phyloP scores from a whole-genome alignment of 1,284 basidiomycete species.

The Tylopilus sp. region DNA sequence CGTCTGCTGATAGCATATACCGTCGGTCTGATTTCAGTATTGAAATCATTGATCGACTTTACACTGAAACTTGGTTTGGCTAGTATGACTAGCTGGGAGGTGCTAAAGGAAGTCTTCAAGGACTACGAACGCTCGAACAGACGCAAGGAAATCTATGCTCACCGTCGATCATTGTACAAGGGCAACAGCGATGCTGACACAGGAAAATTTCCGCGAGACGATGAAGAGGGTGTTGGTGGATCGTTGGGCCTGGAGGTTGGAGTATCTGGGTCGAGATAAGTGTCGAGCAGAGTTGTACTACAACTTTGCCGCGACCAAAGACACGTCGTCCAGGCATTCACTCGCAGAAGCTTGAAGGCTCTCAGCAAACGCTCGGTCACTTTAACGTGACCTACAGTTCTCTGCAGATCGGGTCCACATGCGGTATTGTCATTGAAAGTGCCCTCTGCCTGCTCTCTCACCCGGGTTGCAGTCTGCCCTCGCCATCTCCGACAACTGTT shows the following conservation, averaged over 20 bases:
- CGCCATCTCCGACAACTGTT: too few species aligned
- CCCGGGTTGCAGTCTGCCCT: too few species aligned
- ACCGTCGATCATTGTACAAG: conserved; percentile 1
- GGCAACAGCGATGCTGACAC: not conserved
- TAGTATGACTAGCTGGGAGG: conserved; percentile 5
- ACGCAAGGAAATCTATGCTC: not conserved
- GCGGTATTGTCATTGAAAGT: too few species aligned
- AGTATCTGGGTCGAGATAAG: not conserved
- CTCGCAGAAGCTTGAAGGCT: too few species aligned
- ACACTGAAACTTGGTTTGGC: conserved; percentile 9
- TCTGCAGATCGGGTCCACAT: too few species aligned
- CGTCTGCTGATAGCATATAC: conserved; percentile 8
- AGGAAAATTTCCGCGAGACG: conserved; percentile 1
- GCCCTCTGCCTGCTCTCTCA: too few species aligned
- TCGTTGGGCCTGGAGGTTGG: not conserved
- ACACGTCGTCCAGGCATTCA: too few species aligned
- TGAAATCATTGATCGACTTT: conserved; percentile 7
- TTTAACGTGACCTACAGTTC: too few species aligned
- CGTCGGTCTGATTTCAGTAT: conserved; percentile 12
- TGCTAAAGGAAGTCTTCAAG: conserved; percentile 10
- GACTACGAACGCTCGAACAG: conserved; percentile 3
- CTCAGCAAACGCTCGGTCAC: too few species aligned
- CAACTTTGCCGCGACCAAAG: too few species aligned
- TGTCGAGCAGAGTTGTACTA: not conserved
- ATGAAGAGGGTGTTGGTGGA: conserved; percentile 1